These are phyloP conservation scores for Penicillium mononematosum DNA, from an alignment of 495 filamentous ascomycete species.

Conservation along the genomic window DNA sequence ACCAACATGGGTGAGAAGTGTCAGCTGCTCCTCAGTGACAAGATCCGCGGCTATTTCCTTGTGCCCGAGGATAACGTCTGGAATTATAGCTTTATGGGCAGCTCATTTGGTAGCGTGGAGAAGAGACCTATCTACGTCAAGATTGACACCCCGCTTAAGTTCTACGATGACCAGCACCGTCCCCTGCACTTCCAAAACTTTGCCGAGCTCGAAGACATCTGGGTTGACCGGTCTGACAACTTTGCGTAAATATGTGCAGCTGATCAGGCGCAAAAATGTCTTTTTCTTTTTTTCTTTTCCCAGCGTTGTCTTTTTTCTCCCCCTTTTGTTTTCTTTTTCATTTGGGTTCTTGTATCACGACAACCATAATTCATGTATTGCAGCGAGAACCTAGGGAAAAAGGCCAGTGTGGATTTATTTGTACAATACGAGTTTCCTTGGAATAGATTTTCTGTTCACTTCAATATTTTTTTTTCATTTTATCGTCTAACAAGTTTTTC, in stretches of 20 bases:
- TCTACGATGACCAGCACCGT: slow-evolving; percentile 92
- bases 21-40: slow-evolving; percentile 86
- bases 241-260: slow-evolving; percentile 59
- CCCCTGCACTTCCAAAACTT: slow-evolving; percentile 94
- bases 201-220: slow-evolving; percentile 85
- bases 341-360: slow-evolving; percentile 25
- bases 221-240: slow-evolving; percentile 82
- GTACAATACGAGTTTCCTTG: slow-evolving; percentile 13
- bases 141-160: slow-evolving; percentile 83
- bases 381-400: slow-evolving; percentile 23
- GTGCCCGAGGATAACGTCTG: slow-evolving; percentile 88
- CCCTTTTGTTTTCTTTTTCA: slow-evolving; percentile 11
- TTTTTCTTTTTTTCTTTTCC: slow-evolving; percentile 14
- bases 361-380: slow-evolving; percentile 31
- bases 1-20: slow-evolving; percentile 94
- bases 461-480: not conserved
- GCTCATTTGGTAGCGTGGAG: slow-evolving; percentile 78
- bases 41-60: slow-evolving; percentile 91
- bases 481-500: not conserved
- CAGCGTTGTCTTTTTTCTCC: slow-evolving; percentile 12
- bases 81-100: slow-evolving; percentile 99
- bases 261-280: slow-evolving; percentile 17
- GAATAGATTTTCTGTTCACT: slow-evolving; percentile 6
- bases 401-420: slow-evolving; percentile 17
- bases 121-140: slow-evolving; percentile 89